phyloP scores from a whole-genome alignment of 2,329 filamentous ascomycete species.

The Microdochium nivale region DNA sequence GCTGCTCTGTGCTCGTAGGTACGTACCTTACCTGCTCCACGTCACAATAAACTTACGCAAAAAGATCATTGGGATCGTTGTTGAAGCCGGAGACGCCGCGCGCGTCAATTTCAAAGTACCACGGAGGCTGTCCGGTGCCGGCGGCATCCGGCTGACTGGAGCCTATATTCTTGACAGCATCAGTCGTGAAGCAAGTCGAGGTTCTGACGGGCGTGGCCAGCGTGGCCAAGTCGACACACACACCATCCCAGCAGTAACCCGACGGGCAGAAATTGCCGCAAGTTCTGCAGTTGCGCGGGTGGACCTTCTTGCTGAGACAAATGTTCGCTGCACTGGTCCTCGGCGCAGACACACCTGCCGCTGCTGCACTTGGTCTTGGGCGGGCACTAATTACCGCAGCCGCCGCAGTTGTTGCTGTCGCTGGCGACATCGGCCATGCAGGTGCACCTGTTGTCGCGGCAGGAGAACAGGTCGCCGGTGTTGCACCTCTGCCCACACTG shows the following conservation, averaged over 20 bases:
- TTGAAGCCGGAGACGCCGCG: too few relatives aligned
- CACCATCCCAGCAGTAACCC: constrained; percentile 3
- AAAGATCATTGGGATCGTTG: too few relatives aligned
- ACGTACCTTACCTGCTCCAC: too few relatives aligned
- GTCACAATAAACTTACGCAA: too few relatives aligned
- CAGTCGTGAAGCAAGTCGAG: constrained; percentile 4
- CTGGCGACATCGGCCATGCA: neutral
- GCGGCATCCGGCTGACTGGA: too few relatives aligned
- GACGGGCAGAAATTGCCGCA: constrained; percentile 4
- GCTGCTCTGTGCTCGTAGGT: too few relatives aligned
- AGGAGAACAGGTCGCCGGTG: neutral
- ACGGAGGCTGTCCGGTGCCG: too few relatives aligned
- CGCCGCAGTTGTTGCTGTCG: constrained; percentile 8
- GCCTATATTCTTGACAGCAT: constrained; percentile 5
- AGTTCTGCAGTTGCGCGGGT: neutral
- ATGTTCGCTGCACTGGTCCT: constrained; percentile 6
- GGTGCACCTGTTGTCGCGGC: neutral
- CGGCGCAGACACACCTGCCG: constrained; percentile 4
- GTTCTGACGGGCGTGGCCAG: neutral
- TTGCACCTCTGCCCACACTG: neutral
- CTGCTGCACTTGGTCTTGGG: constrained; percentile 5
- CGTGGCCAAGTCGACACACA: neutral
- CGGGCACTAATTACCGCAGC: constrained; percentile 5
- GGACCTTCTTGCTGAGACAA: neutral
- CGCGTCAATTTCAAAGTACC: too few relatives aligned